Base-by-base conservation (phyloP, 805 yeast genomes). In the Zygosaccharomyces kombuchaensis region DNA sequence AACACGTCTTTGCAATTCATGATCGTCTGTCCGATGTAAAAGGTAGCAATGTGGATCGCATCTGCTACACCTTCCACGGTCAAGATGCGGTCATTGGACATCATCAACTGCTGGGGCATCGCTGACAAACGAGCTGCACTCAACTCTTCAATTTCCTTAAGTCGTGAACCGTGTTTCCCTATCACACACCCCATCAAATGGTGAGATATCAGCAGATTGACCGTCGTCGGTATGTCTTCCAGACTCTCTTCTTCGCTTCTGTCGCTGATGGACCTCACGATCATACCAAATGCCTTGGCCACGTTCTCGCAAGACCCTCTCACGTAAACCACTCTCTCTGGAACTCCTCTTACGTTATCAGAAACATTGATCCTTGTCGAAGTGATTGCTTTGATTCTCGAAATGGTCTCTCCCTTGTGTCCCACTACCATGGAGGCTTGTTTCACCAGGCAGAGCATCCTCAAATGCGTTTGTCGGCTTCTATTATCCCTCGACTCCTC, bases 41-140 rank as follows among this genome's bases (percentile, higher is more conserved):
- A 86, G 0, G 81, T 72, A 8, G 96, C 96, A 54, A 87, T 85
- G 59, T 86, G 95, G 34, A 88, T 77, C 1, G 96, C 89, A 67
- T 87, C 95, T 1, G 89, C 88, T 10, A 85, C 91, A 6, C 96
- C 96, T 4, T 75, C 70, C 6, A 87, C 75, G 19, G 80, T 73
- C 39, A 88, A 68, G 16, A 84, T 71, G 47, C 95, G 73, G 62
- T 88, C 96, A 12, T 89, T 86, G 0, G 91, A 83, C 49, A 76
- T 77, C 1, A 93, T 86, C 53, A 88, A 67, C 12, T 82, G 77
- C 37, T 78, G 77, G 34, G 83, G 87, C 19, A 83, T 85, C 2
- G 95, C 93, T 53, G 74, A 77, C 45, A 88, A 71, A 46, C 77
- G 74, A 2, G 95, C 90, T 2, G 91, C 89, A 12, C 93, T 84